These are phyloP conservation scores for Corylus heterophylla DNA, from an alignment of 306 rosid species.

Conservation along the genomic window DNA sequence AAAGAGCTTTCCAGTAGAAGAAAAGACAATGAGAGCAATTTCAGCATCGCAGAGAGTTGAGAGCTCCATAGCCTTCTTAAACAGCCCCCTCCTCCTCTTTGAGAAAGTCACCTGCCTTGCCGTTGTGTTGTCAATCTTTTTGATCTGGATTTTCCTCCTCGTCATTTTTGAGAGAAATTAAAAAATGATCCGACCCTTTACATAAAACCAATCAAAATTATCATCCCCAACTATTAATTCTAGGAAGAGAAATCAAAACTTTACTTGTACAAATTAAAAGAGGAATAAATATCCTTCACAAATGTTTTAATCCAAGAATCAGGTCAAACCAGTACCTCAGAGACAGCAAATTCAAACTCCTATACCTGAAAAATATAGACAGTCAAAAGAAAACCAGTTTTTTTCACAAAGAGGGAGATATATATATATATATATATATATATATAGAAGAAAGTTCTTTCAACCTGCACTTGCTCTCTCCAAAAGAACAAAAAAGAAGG, in stretches of 20 bases:
- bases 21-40: slow-evolving; percentile 39
- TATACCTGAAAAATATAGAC: too few species aligned
- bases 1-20: slow-evolving; percentile 40
- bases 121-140: slow-evolving; percentile 43
- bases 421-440: neutral
- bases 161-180: slow-evolving; percentile 27
- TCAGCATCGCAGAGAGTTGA: slow-evolving; percentile 52
- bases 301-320: too few species aligned
- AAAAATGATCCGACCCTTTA: neutral
- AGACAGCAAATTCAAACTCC: too few species aligned
- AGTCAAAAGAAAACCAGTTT: neutral
- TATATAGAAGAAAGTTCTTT: neutral
- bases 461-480: neutral
- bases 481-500: neutral
- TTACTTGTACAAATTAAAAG: too few species aligned
- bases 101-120: slow-evolving; percentile 51
- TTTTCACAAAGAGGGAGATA: neutral
- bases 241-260: too few species aligned
- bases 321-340: too few species aligned
- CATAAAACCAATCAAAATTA: too few species aligned
- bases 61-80: slow-evolving; percentile 53
- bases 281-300: too few species aligned
- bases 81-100: slow-evolving; percentile 43
- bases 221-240: too few species aligned
- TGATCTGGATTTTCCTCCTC: slow-evolving; percentile 39